A percentile compares a stretch with the other conserved stretches of the same genome.
Conservation (phyloP, 306 rosid genomes). For the Vigna reflexopilosa region DNA sequence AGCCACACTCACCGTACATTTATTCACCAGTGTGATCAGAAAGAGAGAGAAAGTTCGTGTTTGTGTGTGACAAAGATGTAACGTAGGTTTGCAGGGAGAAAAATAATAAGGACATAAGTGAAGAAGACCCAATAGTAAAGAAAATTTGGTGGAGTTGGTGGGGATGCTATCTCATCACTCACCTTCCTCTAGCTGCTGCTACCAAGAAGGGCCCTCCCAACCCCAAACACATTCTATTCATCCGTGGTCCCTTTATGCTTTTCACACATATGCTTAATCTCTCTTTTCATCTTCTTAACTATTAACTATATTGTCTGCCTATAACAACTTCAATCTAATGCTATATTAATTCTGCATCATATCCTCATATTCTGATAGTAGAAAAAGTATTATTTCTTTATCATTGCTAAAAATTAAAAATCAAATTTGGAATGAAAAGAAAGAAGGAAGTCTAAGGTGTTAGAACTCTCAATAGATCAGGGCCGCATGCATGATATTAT, state of each 20-base stretch:
- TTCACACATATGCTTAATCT: neutral
- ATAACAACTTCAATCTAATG: neutral
- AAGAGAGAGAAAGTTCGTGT: slow-evolving; percentile 43
- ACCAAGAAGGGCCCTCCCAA: slow-evolving; percentile 40
- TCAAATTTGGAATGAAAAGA: slow-evolving; percentile 5
- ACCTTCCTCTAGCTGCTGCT: neutral
- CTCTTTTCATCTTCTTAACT: neutral
- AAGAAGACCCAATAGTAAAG: slow-evolving; percentile 49
- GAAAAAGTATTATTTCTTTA: neutral
- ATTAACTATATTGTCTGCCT: neutral
- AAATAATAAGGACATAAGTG: slow-evolving; percentile 55
- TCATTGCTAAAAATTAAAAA: neutral
- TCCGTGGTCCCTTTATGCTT: slow-evolving; percentile 39
- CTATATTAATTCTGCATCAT: neutral
- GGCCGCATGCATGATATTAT: slow-evolving; percentile 55
- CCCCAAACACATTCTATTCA: slow-evolving; percentile 14
- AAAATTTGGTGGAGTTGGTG: slow-evolving; percentile 47
- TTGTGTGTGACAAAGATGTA: slow-evolving; percentile 73
- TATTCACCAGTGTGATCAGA: slow-evolving; percentile 49
- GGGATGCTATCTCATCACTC: neutral
- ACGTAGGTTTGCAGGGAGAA: slow-evolving; percentile 59
- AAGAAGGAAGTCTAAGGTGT: slow-evolving; percentile 25
- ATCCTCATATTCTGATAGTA: neutral
- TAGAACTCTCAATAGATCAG: slow-evolving; percentile 46
- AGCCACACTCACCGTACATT: slow-evolving; percentile 64